Conservation (phyloP, 805 yeast species). For the Metschnikowia reukaufii region DNA sequence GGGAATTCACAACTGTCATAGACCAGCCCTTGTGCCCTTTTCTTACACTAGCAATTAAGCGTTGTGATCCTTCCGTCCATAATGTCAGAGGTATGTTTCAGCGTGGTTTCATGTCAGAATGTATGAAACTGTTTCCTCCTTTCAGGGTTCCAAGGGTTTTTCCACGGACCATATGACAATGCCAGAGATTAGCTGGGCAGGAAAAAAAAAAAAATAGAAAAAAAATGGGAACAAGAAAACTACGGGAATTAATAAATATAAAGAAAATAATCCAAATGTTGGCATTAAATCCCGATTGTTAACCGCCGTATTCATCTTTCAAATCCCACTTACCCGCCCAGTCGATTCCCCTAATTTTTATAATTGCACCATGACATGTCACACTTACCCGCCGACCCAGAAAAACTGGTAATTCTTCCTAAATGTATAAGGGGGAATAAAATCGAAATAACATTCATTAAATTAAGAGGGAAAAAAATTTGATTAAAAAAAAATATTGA, state of each 20-base stretch:
- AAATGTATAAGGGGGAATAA: too few relatives aligned
- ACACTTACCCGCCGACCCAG: too few relatives aligned
- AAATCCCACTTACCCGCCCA: not conserved
- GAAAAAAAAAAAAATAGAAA: not conserved
- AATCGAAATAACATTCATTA: too few relatives aligned
- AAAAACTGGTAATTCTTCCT: not conserved
- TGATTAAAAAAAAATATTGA: not conserved
- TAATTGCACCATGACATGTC: not conserved
- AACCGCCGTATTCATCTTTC: too few relatives aligned
- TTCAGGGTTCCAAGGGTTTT: not conserved
- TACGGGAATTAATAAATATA: too few relatives aligned
- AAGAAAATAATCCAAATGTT: too few relatives aligned
- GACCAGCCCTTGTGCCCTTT: not conserved
- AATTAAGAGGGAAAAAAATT: not conserved
- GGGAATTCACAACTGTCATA: not conserved
- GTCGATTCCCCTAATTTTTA: not conserved
- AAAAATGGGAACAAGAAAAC: too few relatives aligned
- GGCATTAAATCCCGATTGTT: too few relatives aligned
- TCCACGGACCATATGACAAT: not conserved
- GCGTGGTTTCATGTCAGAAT: not conserved
- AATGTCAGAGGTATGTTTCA: conserved; percentile 27
- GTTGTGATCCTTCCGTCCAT: not conserved
- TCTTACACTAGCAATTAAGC: not conserved
- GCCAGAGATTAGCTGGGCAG: not conserved
- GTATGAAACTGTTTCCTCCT: not conserved